Evolutionary conservation across 192 early-diverging fungal genomes (phyloP).

Genomic region (Rhizophagus sp.): DNA sequence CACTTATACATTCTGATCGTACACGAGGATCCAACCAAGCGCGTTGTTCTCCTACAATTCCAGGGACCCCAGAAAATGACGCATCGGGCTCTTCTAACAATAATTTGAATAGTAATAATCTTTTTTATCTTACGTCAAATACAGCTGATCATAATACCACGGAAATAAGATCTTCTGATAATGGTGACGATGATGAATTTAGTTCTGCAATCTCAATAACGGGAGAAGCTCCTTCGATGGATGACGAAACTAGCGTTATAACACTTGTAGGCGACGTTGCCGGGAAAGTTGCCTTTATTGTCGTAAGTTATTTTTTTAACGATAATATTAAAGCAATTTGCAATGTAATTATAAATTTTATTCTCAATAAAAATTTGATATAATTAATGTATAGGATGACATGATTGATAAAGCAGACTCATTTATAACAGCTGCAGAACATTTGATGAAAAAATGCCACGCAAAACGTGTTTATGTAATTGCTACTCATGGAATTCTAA

Average conservation of each 20-base stretch:
- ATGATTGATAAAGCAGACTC: slow-evolving; percentile 89
- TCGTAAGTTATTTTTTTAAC: slow-evolving; percentile 46
- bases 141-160: neutral
- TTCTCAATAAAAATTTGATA: neutral
- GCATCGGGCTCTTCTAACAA: neutral
- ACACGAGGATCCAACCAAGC: slow-evolving; percentile 45
- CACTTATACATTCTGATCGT: slow-evolving; percentile 90
- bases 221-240: slow-evolving; percentile 42
- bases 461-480: slow-evolving; percentile 86
- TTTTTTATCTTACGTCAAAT: neutral
- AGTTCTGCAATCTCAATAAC: slow-evolving; percentile 45
- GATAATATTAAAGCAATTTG: neutral
- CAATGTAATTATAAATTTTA: neutral
- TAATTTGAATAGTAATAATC: neutral
- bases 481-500: slow-evolving; percentile 94
- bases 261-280: slow-evolving; percentile 93
- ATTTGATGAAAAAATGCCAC: slow-evolving; percentile 78
- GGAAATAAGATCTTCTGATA: slow-evolving; percentile 25
- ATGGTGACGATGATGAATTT: slow-evolving; percentile 47
- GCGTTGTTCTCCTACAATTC: slow-evolving; percentile 9
- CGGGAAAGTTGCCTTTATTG: slow-evolving; percentile 82
- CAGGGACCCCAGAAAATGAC: slow-evolving; percentile 38
- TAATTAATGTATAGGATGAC: slow-evolving; percentile 66
- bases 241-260: slow-evolving; percentile 56
- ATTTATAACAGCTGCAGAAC: slow-evolving; percentile 91